Base-by-base conservation (phyloP, 1,139 yeast species). In the Debaryomycetaceae sp. region DNA sequence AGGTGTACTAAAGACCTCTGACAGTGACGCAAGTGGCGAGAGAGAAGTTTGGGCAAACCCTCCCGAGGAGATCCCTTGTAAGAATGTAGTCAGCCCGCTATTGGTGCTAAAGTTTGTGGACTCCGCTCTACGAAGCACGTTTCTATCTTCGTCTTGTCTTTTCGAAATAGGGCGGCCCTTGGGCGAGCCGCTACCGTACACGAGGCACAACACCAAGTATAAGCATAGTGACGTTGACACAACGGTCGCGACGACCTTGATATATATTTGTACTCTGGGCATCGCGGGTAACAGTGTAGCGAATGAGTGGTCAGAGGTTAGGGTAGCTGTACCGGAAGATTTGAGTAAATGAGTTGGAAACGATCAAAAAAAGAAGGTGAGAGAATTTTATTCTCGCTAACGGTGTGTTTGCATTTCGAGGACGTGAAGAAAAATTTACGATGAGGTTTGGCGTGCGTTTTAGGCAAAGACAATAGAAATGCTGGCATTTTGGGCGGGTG, bases 231-330 rank as follows among this genome's bases (percentile, higher is more conserved):
- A 7, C 13, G 19, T 23, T 23, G 28, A 18, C 18, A 25, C 11
- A 13, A 25, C 28, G 16, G 28, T 25, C 16, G 15, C 24, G 24
- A 16, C 11, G 6, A 25, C 19, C 28, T 25, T 25, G 16, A 25
- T 5, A 14, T 11, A 25, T 7, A 22, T 8, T 5, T 18, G 19
- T n/a, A 9, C 17, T 14, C 27, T n/a, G 10, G 13, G 11, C 28
- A 14, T 25, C 16, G n/a, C n/a, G n/a, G n/a, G n/a, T n/a, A n/a
- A n/a, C n/a, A n/a, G n/a, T n/a, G n/a, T n/a, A n/a, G n/a, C n/a
- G n/a, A n/a, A n/a, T n/a, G n/a, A n/a, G n/a, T n/a, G n/a, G n/a
- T n/a, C n/a, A n/a, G n/a, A n/a, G n/a, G n/a, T n/a, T n/a, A n/a
- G n/a, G n/a, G n/a, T n/a, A n/a, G n/a, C n/a, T n/a, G n/a, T n/a